These are phyloP conservation scores for Rosa multiflora DNA, from an alignment of 306 rosid species.

Conservation along the genomic window DNA sequence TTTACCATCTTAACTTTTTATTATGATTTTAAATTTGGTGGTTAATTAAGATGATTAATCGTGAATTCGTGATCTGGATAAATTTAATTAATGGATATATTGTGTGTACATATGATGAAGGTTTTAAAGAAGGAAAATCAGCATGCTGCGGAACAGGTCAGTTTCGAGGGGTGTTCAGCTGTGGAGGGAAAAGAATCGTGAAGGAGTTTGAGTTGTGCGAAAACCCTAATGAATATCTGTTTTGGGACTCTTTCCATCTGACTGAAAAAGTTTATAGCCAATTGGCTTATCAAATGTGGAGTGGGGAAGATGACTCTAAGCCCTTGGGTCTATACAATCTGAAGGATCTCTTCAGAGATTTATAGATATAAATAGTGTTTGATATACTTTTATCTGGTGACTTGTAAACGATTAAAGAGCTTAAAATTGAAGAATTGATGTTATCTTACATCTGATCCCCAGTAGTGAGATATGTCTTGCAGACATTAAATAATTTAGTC, in stretches of 20 bases:
- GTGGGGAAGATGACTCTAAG: constrained; percentile 21
- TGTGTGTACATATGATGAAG: constrained; percentile 32
- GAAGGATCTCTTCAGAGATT: constrained; percentile 46
- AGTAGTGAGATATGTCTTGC: no score
- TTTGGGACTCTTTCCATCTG: constrained; percentile 86
- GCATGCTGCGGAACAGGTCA: constrained; percentile 88
- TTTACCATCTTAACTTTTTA: no score
- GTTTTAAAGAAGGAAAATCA: constrained; percentile 65
- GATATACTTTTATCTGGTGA: not conserved
- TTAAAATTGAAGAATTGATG: not conserved
- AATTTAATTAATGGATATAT: not conserved
- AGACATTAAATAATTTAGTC: not conserved
- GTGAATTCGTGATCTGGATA: no score
- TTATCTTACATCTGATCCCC: not conserved
- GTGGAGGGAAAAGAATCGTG: constrained; percentile 78
- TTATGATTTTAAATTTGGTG: no score
- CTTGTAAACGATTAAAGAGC: not conserved
- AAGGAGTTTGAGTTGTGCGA: constrained; percentile 56
- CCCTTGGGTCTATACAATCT: constrained; percentile 39
- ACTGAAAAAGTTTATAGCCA: constrained; percentile 66
- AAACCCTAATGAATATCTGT: constrained; percentile 51
- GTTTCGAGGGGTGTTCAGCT: constrained; percentile 59
- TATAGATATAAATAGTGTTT: not conserved
- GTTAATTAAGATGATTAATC: no score
- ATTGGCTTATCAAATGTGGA: constrained; percentile 65